phyloP scores from a whole-genome alignment of 1,284 basidiomycete species.

The Dichomitus squalens region DNA sequence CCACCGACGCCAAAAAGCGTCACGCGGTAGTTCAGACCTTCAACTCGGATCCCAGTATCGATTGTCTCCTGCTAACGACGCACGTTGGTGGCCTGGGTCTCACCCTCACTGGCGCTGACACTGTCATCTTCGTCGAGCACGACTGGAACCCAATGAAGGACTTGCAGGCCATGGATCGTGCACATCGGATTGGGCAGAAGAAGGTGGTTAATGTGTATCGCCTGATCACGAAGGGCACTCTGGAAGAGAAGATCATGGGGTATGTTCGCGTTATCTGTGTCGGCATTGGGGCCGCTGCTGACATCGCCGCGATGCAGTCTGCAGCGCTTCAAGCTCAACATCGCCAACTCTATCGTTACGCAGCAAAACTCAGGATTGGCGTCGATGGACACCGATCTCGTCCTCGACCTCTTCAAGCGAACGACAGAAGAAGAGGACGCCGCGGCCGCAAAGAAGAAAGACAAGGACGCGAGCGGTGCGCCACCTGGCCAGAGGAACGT shows the following conservation, averaged over 20 bases:
- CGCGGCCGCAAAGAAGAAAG: constrained; percentile 55
- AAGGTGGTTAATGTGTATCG: constrained; percentile 99
- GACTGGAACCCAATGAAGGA: constrained; percentile 99
- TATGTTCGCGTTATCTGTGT: constrained; percentile 41
- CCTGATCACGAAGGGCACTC: constrained; percentile 93
- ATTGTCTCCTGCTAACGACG: constrained; percentile 94
- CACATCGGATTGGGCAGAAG: constrained; percentile 98
- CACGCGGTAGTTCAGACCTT: constrained; percentile 98
- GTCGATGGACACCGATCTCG: constrained; percentile 97
- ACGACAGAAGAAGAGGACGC: constrained; percentile 78
- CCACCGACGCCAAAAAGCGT: constrained; percentile 86
- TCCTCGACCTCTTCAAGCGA: constrained; percentile 91
- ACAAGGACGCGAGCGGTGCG: constrained; percentile 55
- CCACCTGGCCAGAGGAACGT: constrained; percentile 72
- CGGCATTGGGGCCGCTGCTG: neutral
- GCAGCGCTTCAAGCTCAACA: constrained; percentile 98
- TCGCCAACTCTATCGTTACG: constrained; percentile 95
- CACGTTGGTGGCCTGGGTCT: constrained; percentile 96
- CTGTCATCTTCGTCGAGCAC: constrained; percentile 99
- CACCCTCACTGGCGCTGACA: constrained; percentile 97
- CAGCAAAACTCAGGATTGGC: constrained; percentile 94
- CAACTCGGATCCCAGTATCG: constrained; percentile 97
- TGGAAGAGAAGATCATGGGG: constrained; percentile 99
- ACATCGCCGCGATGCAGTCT: constrained; percentile 49
- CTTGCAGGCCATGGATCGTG: constrained; percentile 98